Evolutionary conservation across 1,284 basidiomycete genomes (phyloP), one percentile per base, ranked within the genome.

Genomic region (Cutaneotrichosporon cyanovorans): DNA sequence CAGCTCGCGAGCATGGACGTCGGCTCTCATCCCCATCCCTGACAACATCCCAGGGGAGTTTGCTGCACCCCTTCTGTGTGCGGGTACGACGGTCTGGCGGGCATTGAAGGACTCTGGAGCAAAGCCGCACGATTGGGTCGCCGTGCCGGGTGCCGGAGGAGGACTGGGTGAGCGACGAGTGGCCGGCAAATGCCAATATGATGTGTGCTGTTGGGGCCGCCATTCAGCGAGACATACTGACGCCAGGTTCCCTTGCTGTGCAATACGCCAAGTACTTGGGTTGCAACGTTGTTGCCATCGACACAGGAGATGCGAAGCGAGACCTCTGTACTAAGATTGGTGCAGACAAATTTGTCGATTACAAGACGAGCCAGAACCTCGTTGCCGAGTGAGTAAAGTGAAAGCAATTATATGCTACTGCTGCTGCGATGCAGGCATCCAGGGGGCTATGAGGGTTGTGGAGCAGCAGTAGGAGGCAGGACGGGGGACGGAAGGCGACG

Each of bases 1-100:
- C 23, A 37, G 25, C 31, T 43, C 42, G 1, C 32, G 48, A 16
- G 37, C 81, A 4, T 85, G 73, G 61, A 79, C 82, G 19, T 72
- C 78, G 49, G 78, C 79, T 56, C 81, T 91, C 30, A 86, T 85
- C 0, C 81, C 79, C 10, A 86, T 89, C 58, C 87, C 86, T 4
- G 77, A 81, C 0, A 9, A 30, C 30, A 62, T 90, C 34, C 74
- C 77, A 42, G 80, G 82, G 53, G 75, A 77, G n/a, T 78, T 77
- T n/a, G 87, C 87, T 19, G 86, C 87, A 2, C 85, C 87, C 3
- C 79, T 90, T 51, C 79, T 89, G 12, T 91, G 87, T 58, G 84
- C 85, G n/a, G 84, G 67, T 53, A 60, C 58, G 4, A 71, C 68
- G 15, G 64, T 65, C 22, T 90, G 88, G 69, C 83, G 85, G 57